Base-by-base conservation (phyloP, 352 stramenopile genomes). In the Phytophthora tubulina region DNA sequence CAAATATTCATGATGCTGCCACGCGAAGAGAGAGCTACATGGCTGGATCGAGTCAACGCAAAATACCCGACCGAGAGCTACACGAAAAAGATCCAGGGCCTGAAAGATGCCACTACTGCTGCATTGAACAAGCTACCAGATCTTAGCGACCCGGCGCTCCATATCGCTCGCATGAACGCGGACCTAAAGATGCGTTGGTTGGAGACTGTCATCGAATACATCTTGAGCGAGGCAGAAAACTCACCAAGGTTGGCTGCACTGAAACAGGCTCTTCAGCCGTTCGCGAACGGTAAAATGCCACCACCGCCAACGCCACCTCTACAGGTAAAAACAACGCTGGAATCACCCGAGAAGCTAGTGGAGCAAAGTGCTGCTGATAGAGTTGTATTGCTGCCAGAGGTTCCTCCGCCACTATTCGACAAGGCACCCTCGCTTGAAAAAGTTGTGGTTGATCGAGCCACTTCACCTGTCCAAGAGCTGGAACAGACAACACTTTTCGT, bases 101-200 rank as follows among this genome's bases (percentile, higher is more conserved):
- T 80, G 33, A 73, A 72, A 63, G 63, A 58, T 32, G 44, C 50
- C 9, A 36, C 10, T 27, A 52, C 44, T 30, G 48, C 56, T 35
- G 60, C 57, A 5, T 55, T 57, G 46, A 78, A 63, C 44, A 66
- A 35, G 13, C 36, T 61, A 6, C 72, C 68, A 35, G 46, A 66
- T 44, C 21, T 74, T 1, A 83, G 70, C 33, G 82, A 89, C 17
- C 79, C 82, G 0, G 65, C 73, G 3, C 9, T 45, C 0, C 63
- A 81, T 11, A 36, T 92, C 1, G 3, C 67, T 2, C 44, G 60
- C 33, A 88, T 92, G 82, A 74, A 69, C 17, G 55, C 84, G 6
- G 77, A 91, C n/a, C 27, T 80, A 48, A 94, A 92, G 45, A 81
- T 94, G 53, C 65, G 69, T 6, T 92, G 86, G 86, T 58, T 92